These are phyloP conservation scores for Houttuynia cordata DNA, from an alignment of 164 flowering plant genomes.

Conservation along the genomic window DNA sequence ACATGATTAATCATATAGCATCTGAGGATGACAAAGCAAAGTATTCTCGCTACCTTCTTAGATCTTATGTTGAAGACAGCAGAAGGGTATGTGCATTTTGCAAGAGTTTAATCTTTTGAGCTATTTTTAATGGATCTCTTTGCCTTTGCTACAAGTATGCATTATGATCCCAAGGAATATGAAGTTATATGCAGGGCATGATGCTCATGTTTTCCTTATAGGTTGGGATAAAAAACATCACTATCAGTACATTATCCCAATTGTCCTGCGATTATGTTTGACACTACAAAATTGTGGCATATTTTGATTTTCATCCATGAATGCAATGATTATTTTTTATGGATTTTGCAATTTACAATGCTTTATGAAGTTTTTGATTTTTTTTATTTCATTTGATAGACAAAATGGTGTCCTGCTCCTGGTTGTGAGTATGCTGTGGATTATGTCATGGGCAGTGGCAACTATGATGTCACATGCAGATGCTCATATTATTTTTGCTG, in stretches of 20 bases:
- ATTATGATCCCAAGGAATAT: not conserved
- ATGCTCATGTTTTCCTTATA: not conserved
- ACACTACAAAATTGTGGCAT: not conserved
- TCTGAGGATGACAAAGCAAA: conserved; percentile 58
- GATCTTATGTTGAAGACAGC: conserved; percentile 86
- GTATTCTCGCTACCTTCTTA: conserved; percentile 60
- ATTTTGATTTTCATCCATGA: too few species aligned
- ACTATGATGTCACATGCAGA: conserved; percentile 59
- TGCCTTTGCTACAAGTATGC: too few species aligned
- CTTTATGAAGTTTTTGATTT: not conserved
- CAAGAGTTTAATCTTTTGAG: not conserved
- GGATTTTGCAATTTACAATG: not conserved
- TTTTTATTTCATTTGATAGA: conserved; percentile 20
- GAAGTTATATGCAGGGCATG: not conserved
- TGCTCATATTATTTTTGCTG: conserved; percentile 65
- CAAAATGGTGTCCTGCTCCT: conserved; percentile 91
- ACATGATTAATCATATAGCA: conserved; percentile 52
- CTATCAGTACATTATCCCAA: too few species aligned
- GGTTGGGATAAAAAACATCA: not conserved
- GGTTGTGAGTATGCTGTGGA: conserved; percentile 81
- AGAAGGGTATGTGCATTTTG: conserved; percentile 39
- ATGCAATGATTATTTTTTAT: not conserved
- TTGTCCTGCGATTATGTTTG: too few species aligned
- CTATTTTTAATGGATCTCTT: not conserved
- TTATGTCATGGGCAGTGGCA: conserved; percentile 52